A percentile compares a stretch with the other conserved stretches of the same genome.
Evolutionary conservation across 2,329 filamentous ascomycete genomes (phyloP).

Genomic region (Metarhizium robertsii): DNA sequence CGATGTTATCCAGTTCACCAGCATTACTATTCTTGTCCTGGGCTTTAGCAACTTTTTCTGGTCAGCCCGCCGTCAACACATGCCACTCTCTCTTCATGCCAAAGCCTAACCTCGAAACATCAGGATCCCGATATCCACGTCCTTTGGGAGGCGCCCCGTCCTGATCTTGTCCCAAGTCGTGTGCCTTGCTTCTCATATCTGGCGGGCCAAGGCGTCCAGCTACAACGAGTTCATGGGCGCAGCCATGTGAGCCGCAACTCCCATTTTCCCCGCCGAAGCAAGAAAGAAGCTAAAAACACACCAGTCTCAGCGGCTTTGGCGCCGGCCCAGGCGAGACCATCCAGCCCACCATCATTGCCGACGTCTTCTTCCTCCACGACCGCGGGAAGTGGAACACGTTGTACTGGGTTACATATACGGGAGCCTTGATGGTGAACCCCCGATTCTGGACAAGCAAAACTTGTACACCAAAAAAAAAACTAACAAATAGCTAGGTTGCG

Average conservation of each 20-base stretch:
- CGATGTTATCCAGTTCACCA: not conserved
- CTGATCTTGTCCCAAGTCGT: not conserved
- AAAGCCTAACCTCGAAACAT: not conserved
- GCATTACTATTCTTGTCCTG: not conserved
- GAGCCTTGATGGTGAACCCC: not conserved
- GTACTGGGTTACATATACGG: not conserved
- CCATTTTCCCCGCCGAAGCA: not conserved
- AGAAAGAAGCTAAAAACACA: not conserved
- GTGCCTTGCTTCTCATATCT: not conserved
- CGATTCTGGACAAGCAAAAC: too few relatives aligned
- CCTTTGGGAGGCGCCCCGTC: not conserved
- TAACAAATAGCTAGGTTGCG: not conserved
- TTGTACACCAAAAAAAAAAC: too few relatives aligned
- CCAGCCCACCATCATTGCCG: not conserved
- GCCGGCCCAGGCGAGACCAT: not conserved
- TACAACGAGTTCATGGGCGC: not conserved
- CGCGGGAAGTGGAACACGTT: not conserved
- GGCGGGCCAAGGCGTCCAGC: not conserved
- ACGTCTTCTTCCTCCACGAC: not conserved
- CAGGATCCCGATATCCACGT: too few relatives aligned
- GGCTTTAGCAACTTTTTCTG: not conserved
- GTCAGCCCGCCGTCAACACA: too few relatives aligned
- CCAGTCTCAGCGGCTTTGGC: not conserved
- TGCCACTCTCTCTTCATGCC: too few relatives aligned
- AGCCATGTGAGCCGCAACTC: not conserved